These are phyloP conservation scores for Lineolata rhizophorae DNA, from an alignment of 495 filamentous ascomycete species.

Conservation along the genomic window DNA sequence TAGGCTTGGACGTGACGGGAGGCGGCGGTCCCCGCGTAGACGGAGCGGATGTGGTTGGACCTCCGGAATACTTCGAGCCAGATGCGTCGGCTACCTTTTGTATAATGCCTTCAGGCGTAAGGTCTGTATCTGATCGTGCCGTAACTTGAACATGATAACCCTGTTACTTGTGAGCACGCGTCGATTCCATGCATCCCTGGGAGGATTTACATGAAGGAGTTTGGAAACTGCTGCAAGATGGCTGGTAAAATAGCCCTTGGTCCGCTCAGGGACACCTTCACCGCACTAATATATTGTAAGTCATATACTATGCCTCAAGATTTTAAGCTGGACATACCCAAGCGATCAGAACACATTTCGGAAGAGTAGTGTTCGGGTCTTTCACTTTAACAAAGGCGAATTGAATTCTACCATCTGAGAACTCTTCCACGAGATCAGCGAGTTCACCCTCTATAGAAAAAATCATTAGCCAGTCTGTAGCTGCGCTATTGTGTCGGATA, in stretches of 20 bases:
- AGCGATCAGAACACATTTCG: constrained; percentile 81
- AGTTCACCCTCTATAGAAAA: constrained; percentile 78
- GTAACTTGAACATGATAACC: constrained; percentile 97
- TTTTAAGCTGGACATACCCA: constrained; percentile 45
- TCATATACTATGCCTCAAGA: no score
- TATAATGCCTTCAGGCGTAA: constrained; percentile 69
- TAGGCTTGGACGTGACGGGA: constrained; percentile 64
- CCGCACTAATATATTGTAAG: constrained; percentile 46
- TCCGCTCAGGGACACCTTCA: constrained; percentile 91
- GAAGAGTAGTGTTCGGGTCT: constrained; percentile 74
- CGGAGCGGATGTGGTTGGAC: constrained; percentile 26
- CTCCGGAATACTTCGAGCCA: constrained; percentile 74
- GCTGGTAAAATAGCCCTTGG: constrained; percentile 94
- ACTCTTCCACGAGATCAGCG: constrained; percentile 86
- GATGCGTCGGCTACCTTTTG: constrained; percentile 93
- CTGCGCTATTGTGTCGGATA: not conserved
- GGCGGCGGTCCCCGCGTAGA: constrained; percentile 32
- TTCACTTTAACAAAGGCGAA: constrained; percentile 94
- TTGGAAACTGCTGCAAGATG: constrained; percentile 76
- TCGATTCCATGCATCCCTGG: not conserved
- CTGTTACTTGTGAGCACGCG: constrained; percentile 15
- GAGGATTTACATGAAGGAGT: constrained; percentile 48
- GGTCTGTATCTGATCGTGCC: constrained; percentile 70
- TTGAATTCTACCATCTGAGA: constrained; percentile 88
- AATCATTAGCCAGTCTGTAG: constrained; percentile 2